Percentiles rank a stretch among this genome's conserved stretches.
Conservation (phyloP, 192 early-diverging fungal genomes). For the Umbelopsis sp. region DNA sequence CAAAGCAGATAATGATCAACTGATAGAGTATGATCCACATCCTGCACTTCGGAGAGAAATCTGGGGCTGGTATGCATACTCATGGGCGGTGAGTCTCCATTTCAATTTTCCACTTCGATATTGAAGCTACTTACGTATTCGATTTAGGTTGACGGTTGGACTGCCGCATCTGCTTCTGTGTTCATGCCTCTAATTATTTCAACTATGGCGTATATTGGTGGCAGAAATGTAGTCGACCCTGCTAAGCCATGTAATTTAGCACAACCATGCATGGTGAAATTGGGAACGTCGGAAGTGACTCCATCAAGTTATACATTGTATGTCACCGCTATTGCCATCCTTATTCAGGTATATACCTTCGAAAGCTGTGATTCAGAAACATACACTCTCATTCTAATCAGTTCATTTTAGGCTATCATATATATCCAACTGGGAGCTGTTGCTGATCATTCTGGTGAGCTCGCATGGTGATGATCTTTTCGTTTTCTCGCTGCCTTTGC, state of each 20-base stretch:
- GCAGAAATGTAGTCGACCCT: background rate
- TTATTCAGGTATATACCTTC: background rate
- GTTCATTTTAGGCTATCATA: constrained; percentile 36
- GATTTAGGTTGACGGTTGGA: constrained; percentile 4
- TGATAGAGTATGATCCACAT: background rate
- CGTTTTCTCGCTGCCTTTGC: too few relatives aligned
- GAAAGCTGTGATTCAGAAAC: background rate
- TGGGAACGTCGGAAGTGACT: background rate
- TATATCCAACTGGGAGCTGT: constrained; percentile 49
- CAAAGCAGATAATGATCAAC: background rate
- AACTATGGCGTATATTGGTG: background rate
- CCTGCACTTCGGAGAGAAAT: background rate
- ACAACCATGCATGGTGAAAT: background rate
- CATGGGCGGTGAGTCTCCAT: background rate
- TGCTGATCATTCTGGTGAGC: constrained; percentile 49
- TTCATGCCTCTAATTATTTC: constrained; percentile 2
- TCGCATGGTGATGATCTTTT: background rate
- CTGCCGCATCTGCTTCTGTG: background rate
- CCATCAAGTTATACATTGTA: constrained; percentile 7
- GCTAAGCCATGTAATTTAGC: background rate
- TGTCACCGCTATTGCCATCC: background rate
- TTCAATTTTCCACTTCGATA: background rate
- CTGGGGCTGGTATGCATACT: background rate
- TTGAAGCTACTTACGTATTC: too few relatives aligned
- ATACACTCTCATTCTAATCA: background rate